Base-by-base conservation (phyloP, 2,329 filamentous ascomycete species). In the Curvularia spicifera region DNA sequence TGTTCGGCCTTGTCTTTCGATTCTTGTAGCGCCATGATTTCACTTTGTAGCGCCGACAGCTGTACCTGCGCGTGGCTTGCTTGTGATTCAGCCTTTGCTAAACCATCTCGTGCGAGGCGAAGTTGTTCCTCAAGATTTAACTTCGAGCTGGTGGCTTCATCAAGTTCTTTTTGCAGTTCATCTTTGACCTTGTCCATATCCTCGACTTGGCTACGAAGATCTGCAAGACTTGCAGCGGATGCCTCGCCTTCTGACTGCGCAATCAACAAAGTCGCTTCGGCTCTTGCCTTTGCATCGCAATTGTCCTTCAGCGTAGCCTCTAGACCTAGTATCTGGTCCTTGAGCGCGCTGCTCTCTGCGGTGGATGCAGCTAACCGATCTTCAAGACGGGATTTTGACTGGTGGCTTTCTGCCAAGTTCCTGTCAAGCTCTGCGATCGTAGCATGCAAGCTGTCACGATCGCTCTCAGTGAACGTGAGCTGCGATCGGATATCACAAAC, bases 1-100 rank as follows among this genome's bases (percentile, higher is more conserved):
- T 67, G 56, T 26, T 71, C 62, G 31, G 65, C 57, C 6, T 68
- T 59, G 12, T 51, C 31, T 50, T 71, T 75, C 12, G 65, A 64
- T 5, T 61, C 56, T 51, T 60, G 57, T 9, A 61, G 35, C 15
- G 46, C 40, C 2, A 26, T 42, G 9, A 67, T 51, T n/a, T 71
- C 61, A 33, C 44, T 56, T 45, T 69, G 62, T 8, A 74, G 49
- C 10, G n/a, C 20, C 0, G 55, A 61, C 1, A 71, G 35, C 18
- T 70, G 57, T 24, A 54, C 51, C 24, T 54, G 63, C 10, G 65
- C 39, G 5, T 59, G 45, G 15, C 46, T 39, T 15, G 48, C 48
- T 31, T 68, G 57, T 9, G 51, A 53, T 13, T 70, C 61, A 12
- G 56, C 56, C 8, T 55, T 56, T 9, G 15, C 28, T 22, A 72